Conservation (phyloP, 176 grass and related monocot species). For the Dendrocalamus sinicus region DNA sequence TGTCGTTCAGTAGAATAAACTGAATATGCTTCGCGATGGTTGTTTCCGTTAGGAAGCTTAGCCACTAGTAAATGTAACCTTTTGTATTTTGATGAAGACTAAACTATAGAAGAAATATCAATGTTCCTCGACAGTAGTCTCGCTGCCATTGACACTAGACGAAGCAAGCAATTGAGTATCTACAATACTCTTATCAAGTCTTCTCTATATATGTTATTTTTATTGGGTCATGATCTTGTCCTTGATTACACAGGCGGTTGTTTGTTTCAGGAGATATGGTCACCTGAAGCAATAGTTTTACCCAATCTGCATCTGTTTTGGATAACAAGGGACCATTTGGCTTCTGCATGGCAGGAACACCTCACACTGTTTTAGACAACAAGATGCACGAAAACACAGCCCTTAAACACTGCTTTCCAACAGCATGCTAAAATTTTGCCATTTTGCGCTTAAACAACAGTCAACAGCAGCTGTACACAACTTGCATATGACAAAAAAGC, state of each 20-base stretch:
- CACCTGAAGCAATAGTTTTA: constrained; percentile 27
- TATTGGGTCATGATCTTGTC: not conserved
- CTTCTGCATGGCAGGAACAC: constrained; percentile 21
- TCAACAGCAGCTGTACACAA: no score
- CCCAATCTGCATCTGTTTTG: constrained; percentile 4
- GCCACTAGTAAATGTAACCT: constrained; percentile 48
- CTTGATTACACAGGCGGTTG: constrained; percentile 5
- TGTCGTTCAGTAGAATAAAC: constrained; percentile 58
- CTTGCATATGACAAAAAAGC: no score
- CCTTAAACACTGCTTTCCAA: no score
- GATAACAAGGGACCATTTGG: constrained; percentile 35
- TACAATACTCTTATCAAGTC: not conserved
- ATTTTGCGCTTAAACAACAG: no score
- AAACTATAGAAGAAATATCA: constrained; percentile 60
- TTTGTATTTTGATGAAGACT: constrained; percentile 41
- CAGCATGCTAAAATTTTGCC: no score
- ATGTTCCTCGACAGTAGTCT: constrained; percentile 33
- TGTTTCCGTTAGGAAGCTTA: constrained; percentile 50
- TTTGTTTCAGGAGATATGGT: not conserved
- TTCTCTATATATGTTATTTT: not conserved
- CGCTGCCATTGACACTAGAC: constrained; percentile 19
- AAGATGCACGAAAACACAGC: not conserved
- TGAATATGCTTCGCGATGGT: constrained; percentile 33
- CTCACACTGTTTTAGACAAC: constrained; percentile 35
- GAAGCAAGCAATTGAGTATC: constrained; percentile 34